A percentile compares a stretch with the other conserved stretches of the same genome.
Evolutionary conservation across 1,139 yeast genomes (phyloP).

Genomic region (Nematodospora anomalae): DNA sequence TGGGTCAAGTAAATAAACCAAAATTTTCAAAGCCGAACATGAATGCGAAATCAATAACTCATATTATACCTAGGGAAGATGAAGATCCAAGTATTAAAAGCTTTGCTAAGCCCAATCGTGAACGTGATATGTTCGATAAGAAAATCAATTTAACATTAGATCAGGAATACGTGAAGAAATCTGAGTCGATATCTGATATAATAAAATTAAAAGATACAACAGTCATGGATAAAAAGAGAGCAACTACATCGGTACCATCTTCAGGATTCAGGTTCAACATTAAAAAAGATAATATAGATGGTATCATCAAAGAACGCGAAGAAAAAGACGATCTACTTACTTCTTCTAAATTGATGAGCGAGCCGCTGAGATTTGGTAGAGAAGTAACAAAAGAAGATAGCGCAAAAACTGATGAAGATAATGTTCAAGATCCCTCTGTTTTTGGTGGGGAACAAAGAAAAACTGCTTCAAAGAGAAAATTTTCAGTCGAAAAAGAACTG

Average conservation of each 20-base stretch:
- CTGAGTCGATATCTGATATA: slow-evolving; percentile 27
- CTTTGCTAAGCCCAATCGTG: slow-evolving; percentile 11
- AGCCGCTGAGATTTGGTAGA: background rate
- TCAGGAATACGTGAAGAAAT: slow-evolving; percentile 26
- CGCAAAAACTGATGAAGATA: background rate
- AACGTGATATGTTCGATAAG: slow-evolving; percentile 16
- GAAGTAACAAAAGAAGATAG: background rate
- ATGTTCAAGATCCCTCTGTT: background rate
- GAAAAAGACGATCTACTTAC: slow-evolving; percentile 15
- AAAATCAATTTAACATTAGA: slow-evolving; percentile 24
- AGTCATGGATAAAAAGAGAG: slow-evolving; percentile 8
- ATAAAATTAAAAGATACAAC: slow-evolving; percentile 31
- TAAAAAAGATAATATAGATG: slow-evolving; percentile 26
- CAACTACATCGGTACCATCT: slow-evolving; percentile 27
- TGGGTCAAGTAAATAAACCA: slow-evolving; percentile 34
- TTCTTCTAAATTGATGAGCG: background rate
- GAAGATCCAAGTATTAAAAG: slow-evolving; percentile 18
- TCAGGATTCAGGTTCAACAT: slow-evolving; percentile 40
- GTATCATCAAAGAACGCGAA: slow-evolving; percentile 23
- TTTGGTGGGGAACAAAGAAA: background rate
- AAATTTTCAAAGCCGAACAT: slow-evolving; percentile 17
- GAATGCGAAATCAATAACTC: slow-evolving; percentile 7
- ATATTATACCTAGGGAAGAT: slow-evolving; percentile 15
- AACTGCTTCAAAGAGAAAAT: background rate
- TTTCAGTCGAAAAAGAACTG: background rate